These are phyloP conservation scores for Umbilicus rupestris DNA, from an alignment of 164 flowering plant species.

Conservation along the genomic window DNA sequence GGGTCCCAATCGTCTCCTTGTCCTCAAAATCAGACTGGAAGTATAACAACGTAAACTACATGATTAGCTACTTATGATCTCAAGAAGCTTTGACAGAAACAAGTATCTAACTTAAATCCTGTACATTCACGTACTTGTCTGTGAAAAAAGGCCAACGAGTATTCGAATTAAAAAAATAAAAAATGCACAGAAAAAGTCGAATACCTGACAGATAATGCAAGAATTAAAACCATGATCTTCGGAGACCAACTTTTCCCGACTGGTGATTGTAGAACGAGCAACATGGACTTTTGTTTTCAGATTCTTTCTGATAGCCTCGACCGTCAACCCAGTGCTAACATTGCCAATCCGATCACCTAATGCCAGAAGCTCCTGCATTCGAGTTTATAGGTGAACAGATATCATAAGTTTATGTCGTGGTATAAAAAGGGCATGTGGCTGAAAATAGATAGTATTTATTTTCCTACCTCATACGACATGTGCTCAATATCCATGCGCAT, in stretches of 20 bases:
- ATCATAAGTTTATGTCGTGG: background rate
- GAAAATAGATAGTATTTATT: too few relatives aligned
- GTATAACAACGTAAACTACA: constrained; percentile 1
- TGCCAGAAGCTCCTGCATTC: constrained; percentile 72
- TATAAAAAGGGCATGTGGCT: background rate
- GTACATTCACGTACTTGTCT: background rate
- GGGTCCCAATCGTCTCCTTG: constrained; percentile 42
- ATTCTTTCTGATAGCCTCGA: constrained; percentile 33
- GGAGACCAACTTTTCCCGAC: constrained; percentile 25
- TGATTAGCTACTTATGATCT: background rate
- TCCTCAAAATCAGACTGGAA: constrained; percentile 47
- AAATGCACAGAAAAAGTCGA: background rate
- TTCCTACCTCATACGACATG: constrained; percentile 88
- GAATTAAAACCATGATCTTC: constrained; percentile 31
- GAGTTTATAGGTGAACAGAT: background rate
- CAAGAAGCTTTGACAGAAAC: background rate
- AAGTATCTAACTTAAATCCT: background rate
- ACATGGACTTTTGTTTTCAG: constrained; percentile 41
- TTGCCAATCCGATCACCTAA: constrained; percentile 71
- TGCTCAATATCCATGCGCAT: constrained; percentile 90
- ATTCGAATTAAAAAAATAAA: background rate
- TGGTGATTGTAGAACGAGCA: constrained; percentile 18
- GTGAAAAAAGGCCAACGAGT: background rate
- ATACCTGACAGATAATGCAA: constrained; percentile 87
- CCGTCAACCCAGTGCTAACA: constrained; percentile 66